Conservation (phyloP, 2,329 filamentous ascomycete species). For the Myotisia sp. region DNA sequence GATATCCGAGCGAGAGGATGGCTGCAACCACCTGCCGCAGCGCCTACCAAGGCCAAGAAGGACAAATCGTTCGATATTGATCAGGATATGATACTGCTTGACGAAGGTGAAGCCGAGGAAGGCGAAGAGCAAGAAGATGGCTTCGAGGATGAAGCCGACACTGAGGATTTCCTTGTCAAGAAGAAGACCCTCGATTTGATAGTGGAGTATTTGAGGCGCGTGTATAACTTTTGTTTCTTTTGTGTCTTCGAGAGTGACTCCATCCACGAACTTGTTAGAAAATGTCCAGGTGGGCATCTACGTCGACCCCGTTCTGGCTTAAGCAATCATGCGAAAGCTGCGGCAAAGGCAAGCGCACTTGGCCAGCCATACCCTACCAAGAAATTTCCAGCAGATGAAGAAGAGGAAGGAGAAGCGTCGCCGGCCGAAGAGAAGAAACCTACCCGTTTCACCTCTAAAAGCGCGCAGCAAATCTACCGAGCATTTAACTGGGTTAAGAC, state of each 20-base stretch:
- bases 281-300: slow-evolving; percentile 94
- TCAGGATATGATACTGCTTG: slow-evolving; percentile 35
- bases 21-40: slow-evolving; percentile 49
- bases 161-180: slow-evolving; percentile 75
- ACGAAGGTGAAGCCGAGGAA: slow-evolving; percentile 65
- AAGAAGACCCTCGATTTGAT: slow-evolving; percentile 95
- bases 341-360: slow-evolving; percentile 68
- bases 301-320: slow-evolving; percentile 78
- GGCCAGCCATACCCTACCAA: slow-evolving; percentile 74
- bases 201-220: slow-evolving; percentile 89
- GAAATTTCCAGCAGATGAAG: slow-evolving; percentile 45
- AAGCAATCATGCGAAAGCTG: slow-evolving; percentile 66
- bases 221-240: slow-evolving; percentile 99
- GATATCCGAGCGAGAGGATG: slow-evolving; percentile 61
- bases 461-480: slow-evolving; percentile 79
- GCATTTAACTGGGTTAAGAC: slow-evolving; percentile 99
- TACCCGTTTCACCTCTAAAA: slow-evolving; percentile 55
- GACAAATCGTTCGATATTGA: slow-evolving; percentile 33
- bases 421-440: slow-evolving; percentile 61
- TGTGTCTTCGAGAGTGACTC: slow-evolving; percentile 98
- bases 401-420: slow-evolving; percentile 49
- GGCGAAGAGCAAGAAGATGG: slow-evolving; percentile 53
- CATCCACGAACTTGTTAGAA: slow-evolving; percentile 84
- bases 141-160: slow-evolving; percentile 79
- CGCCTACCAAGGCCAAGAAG: slow-evolving; percentile 34